Evolutionary conservation across 2,329 filamentous ascomycete genomes (phyloP).

Genomic region (Cryphonectria carpinicola): DNA sequence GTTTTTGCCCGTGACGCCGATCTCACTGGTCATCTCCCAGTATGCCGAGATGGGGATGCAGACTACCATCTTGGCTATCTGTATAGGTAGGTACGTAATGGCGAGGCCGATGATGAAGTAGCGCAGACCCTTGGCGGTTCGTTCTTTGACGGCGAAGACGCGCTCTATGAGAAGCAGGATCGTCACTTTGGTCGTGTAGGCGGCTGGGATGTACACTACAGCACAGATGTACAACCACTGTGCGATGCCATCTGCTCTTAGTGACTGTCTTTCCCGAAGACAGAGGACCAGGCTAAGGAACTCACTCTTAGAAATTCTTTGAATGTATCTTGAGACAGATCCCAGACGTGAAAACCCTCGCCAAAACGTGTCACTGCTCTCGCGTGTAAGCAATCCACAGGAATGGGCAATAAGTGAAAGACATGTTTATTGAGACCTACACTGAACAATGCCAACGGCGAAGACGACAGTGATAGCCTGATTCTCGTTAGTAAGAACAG

Average conservation of each 20-base stretch:
- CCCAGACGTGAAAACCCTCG: slow-evolving; percentile 12
- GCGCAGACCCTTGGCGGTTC: slow-evolving; percentile 29
- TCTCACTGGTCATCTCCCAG: slow-evolving; percentile 31
- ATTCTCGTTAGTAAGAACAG: neutral
- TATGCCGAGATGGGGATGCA: slow-evolving; percentile 33
- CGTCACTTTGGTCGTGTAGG: slow-evolving; percentile 33
- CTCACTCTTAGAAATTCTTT: neutral
- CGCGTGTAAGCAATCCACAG: neutral
- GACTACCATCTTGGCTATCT: slow-evolving; percentile 29
- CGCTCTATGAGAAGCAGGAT: slow-evolving; percentile 35
- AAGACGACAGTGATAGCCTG: neutral
- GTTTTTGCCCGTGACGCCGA: slow-evolving; percentile 18
- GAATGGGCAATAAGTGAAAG: neutral
- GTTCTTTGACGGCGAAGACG: slow-evolving; percentile 32
- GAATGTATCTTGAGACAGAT: neutral
- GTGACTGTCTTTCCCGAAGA: neutral
- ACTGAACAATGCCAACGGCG: neutral
- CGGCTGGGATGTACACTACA: slow-evolving; percentile 32
- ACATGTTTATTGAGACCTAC: neutral
- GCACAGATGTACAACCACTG: slow-evolving; percentile 29
- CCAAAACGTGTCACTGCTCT: slow-evolving; percentile 12
- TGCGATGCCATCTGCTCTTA: neutral
- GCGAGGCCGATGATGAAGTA: slow-evolving; percentile 29
- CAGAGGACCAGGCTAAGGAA: neutral
- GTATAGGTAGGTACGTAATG: slow-evolving; percentile 27